Conservation (phyloP, 2,329 filamentous ascomycete species). For the Pyrenophora tritici-repentis region DNA sequence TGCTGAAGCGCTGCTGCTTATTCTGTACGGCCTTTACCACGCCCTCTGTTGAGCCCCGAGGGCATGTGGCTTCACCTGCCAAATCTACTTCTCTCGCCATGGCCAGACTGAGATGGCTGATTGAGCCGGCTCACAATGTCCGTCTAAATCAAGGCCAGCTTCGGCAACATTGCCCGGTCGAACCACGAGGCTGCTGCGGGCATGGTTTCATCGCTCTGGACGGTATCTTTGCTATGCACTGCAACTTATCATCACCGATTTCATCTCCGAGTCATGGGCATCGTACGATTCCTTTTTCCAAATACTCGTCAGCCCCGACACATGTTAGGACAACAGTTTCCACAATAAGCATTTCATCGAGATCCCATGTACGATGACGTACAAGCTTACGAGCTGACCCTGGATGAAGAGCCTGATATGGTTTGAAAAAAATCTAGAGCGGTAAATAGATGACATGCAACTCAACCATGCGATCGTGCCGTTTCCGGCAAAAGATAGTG, state of each 20-base stretch:
- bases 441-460: neutral
- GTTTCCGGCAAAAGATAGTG: neutral
- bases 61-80: neutral
- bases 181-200: conserved; percentile 4
- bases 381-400: neutral
- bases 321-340: too few species aligned
- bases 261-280: neutral
- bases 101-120: neutral
- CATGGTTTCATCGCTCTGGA: conserved; percentile 1
- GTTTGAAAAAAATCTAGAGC: neutral
- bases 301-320: too few species aligned
- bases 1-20: neutral
- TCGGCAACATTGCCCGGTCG: conserved; percentile 3
- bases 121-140: neutral
- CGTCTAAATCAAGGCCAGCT: neutral
- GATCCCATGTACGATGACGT: conserved; percentile 3
- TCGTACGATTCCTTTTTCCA: neutral
- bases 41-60: neutral
- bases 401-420: neutral
- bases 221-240: neutral
- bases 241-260: conserved; percentile 1
- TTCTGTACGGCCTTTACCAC: too few species aligned
- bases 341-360: conserved; percentile 1
- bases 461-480: too few species aligned
- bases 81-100: neutral